Percentiles rank a stretch among this genome's conserved stretches.
Evolutionary conservation across 495 filamentous ascomycete genomes (phyloP).

Genomic region (Darksidea phi): DNA sequence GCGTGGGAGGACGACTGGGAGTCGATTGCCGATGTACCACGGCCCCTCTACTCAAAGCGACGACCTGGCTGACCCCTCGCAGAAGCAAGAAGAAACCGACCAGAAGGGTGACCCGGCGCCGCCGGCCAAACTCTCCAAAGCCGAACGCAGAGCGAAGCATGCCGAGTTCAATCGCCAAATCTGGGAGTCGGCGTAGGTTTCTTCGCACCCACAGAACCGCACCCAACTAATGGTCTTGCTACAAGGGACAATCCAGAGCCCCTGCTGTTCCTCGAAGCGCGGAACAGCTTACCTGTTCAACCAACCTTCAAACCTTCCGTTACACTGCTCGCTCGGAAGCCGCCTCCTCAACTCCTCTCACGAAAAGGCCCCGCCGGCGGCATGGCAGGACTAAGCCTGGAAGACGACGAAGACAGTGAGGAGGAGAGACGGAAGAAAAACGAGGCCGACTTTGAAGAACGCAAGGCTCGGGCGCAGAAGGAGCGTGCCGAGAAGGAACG

Average conservation of each 20-base stretch:
- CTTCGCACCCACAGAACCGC: constrained; percentile 35
- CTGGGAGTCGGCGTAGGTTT: constrained; percentile 81
- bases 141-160: constrained; percentile 76
- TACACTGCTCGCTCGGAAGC: constrained; percentile 81
- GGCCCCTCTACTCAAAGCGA: not conserved
- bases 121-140: constrained; percentile 58
- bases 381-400: constrained; percentile 51
- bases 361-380: constrained; percentile 55
- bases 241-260: constrained; percentile 60
- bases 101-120: not conserved
- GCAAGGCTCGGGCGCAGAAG: constrained; percentile 66
- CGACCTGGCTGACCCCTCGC: constrained; percentile 11
- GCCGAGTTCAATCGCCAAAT: constrained; percentile 76
- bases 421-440: constrained; percentile 62
- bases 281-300: constrained; percentile 65
- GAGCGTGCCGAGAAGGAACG: constrained; percentile 85
- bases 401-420: constrained; percentile 62
- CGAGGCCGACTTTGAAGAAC: constrained; percentile 64
- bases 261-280: constrained; percentile 69
- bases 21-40: constrained; percentile 65
- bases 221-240: constrained; percentile 4
- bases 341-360: constrained; percentile 53
- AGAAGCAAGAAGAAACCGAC: constrained; percentile 45
- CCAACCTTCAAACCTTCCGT: constrained; percentile 81
- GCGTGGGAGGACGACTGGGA: constrained; percentile 96